phyloP scores from a whole-genome alignment of 75 land plant genomes.

The Adiantum capillusveneris region DNA sequence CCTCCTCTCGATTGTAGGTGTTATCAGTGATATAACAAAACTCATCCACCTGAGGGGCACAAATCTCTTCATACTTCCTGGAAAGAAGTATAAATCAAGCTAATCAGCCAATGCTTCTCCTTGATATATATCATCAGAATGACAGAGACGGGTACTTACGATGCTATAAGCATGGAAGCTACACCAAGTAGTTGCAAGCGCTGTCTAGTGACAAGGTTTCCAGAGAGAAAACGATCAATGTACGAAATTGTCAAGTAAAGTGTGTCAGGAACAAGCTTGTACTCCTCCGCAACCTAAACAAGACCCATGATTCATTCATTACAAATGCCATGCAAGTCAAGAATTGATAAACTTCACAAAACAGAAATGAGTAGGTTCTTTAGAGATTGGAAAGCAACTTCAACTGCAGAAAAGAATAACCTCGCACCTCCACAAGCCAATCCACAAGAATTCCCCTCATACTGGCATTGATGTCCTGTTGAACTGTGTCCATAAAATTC shows the following conservation, averaged over 20 bases:
- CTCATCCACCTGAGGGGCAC: slow-evolving; percentile 96
- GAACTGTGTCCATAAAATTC: slow-evolving; percentile 72
- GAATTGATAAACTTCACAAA: too few species aligned
- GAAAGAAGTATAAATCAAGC: neutral
- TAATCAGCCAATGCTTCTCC: neutral
- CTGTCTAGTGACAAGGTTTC: slow-evolving; percentile 28
- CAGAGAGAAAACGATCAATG: slow-evolving; percentile 40
- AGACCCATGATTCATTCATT: too few species aligned
- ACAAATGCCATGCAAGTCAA: too few species aligned
- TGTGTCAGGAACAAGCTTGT: slow-evolving; percentile 49
- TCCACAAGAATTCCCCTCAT: slow-evolving; percentile 86
- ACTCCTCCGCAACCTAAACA: slow-evolving; percentile 46
- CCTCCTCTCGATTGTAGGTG: slow-evolving; percentile 84
- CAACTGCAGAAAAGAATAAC: too few species aligned
- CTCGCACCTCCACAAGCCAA: slow-evolving; percentile 98
- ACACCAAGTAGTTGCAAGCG: slow-evolving; percentile 43
- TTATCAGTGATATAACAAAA: slow-evolving; percentile 97
- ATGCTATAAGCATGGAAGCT: slow-evolving; percentile 46
- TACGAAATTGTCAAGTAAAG: slow-evolving; percentile 39
- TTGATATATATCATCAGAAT: neutral
- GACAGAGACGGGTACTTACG: slow-evolving; percentile 15
- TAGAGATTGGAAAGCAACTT: too few species aligned
- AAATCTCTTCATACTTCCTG: slow-evolving; percentile 96
- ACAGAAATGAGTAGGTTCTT: too few species aligned
- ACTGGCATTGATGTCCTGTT: slow-evolving; percentile 71